Conservation (phyloP, 441 rosid genomes). For the Hura crepitans region DNA sequence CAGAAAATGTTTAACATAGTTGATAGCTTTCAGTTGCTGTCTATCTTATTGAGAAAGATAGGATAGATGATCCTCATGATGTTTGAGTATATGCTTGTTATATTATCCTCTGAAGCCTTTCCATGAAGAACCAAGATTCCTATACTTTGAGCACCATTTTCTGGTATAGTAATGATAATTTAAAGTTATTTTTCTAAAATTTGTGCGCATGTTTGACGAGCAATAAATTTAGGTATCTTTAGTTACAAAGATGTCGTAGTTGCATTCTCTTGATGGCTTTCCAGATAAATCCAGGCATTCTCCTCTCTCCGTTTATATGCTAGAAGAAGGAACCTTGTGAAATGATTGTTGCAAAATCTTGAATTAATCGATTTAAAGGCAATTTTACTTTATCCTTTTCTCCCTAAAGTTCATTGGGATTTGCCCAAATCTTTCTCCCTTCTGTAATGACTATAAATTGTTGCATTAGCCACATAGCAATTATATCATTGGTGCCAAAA, state of each 20-base stretch:
- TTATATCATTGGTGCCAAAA: not conserved
- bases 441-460: too few species aligned
- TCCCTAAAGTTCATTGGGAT: not conserved
- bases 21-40: not conserved
- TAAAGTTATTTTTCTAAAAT: not conserved
- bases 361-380: not conserved
- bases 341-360: not conserved
- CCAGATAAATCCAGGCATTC: not conserved
- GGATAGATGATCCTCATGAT: not conserved
- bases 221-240: not conserved
- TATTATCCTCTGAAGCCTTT: not conserved
- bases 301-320: not conserved
- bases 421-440: too few species aligned
- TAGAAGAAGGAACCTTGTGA: not conserved
- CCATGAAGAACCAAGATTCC: not conserved
- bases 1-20: not conserved
- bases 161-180: not conserved
- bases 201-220: not conserved
- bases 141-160: not conserved
- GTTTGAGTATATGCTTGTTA: not conserved
- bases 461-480: not conserved
- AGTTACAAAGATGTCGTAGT: not conserved
- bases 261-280: not conserved
- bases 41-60: conserved; percentile 1
- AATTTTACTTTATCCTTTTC: not conserved